Percentiles rank a stretch among this genome's conserved stretches.
Conservation (phyloP, 1,284 basidiomycete genomes). For the Mycosarcoma mackinlayi region DNA sequence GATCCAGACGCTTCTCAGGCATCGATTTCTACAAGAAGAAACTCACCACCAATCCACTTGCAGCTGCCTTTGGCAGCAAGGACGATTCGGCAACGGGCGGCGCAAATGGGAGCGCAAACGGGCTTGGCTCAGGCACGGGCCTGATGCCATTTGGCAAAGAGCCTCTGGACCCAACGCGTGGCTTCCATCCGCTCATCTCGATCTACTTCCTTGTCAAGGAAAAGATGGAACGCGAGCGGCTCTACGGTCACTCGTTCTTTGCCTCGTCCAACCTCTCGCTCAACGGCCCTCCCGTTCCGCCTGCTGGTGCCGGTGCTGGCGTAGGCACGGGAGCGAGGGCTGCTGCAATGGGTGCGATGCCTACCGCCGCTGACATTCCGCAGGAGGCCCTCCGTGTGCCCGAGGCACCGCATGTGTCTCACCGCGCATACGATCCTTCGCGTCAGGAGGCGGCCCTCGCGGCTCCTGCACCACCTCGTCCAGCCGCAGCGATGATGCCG, state of each 20-base stretch:
- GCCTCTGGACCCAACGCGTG: constrained; percentile 82
- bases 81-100: constrained; percentile 36
- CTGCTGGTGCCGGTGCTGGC: constrained; percentile 8
- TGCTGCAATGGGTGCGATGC: constrained; percentile 52
- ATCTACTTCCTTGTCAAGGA: constrained; percentile 96
- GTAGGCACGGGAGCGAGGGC: constrained; percentile 21
- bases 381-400: constrained; percentile 62
- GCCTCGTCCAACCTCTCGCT: constrained; percentile 84
- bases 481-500: constrained; percentile 30
- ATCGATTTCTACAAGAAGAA: constrained; percentile 95
- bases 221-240: constrained; percentile 90
- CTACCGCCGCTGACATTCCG: constrained; percentile 66
- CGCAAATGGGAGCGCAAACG: constrained; percentile 35
- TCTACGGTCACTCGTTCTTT: constrained; percentile 93
- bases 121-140: constrained; percentile 46
- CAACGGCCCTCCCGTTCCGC: constrained; percentile 40
- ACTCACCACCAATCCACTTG: constrained; percentile 69
- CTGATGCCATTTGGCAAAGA: constrained; percentile 65
- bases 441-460: constrained; percentile 38
- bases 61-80: constrained; percentile 47
- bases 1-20: constrained; percentile 79
- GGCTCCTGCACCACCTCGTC: constrained; percentile 29
- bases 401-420: constrained; percentile 61
- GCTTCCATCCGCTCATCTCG: constrained; percentile 92
- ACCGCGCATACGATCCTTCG: constrained; percentile 52